Base-by-base conservation (phyloP, 257 asterid species). In the Nicotiana tabacum region DNA sequence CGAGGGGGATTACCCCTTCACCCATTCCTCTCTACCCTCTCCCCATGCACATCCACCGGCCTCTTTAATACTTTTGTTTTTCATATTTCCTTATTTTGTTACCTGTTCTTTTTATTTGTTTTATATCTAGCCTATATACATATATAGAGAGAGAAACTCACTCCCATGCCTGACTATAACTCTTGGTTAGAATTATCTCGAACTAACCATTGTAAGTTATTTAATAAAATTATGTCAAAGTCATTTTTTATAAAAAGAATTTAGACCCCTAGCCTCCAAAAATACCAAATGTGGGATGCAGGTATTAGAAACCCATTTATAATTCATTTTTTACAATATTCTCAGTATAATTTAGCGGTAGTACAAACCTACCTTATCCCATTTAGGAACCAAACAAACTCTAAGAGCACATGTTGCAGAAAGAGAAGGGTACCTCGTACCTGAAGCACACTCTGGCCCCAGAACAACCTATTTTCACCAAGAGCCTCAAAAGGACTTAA, bases 371-470 rank as follows among this genome's bases (percentile, higher is more conserved):
- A 51, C 65, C 80, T 13, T 27, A 51, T 4, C 62, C 65, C 48
- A 51, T 29, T 29, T 29, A 51, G 30, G 65, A 53, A 51, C 65
- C 65, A 51, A 76, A 76, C 80, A 76, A 76, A 62, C 62, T 81
- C 35, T 46, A 17, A 27, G 77, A 68, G 65, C 65, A 76, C 16
- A 51, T 74, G 64, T 51, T 76, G 46, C 80, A 18, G 60, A 51
- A 30, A 70, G 70, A 81, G 80, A 76, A 12, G 64, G 43, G 43
- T 76, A 76, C 80, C 80, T 66, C 93, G 53, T 90, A 82, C 98
- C 98, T 95, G 98, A 86, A 93, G 90, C 78, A 89, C 90, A 35
- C 92, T 78, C 91, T 95, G 98, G 86, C 98, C 98, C 97, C 96
- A 85, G 89, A 95, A 92, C 87, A 95, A 87, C 89, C 87, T 84